Evolutionary conservation across 257 asterid genomes (phyloP), one percentile per base, ranked within the genome.

Genomic region (Gentiana dahurica): DNA sequence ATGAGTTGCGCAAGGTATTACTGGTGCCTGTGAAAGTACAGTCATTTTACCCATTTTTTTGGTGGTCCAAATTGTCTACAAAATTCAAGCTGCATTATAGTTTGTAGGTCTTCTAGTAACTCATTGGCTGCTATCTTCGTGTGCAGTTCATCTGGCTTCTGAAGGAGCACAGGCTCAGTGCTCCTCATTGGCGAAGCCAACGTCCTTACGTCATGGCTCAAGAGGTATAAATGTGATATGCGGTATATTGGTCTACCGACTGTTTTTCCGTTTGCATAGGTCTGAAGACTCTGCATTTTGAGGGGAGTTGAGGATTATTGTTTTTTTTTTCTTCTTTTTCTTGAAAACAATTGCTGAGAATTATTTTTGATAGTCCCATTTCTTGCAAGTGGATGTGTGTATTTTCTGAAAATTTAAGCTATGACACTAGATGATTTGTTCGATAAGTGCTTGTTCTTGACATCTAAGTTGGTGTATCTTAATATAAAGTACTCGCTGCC

Each of bases 101-200:
- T 41, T 41, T 41, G 5, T 41, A 41, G 9, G 9, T 37, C 43
- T 44, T 49, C 7, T 51, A 52, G 68, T 43, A 51, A 39, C 53
- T 39, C 8, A 47, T 59, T 36, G 49, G 50, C n/a, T 62, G 24
- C 36, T 51, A 67, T 72, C 49, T 60, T 59, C 66, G 41, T 53
- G 61, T 60, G 50, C 70, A 92, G 99, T 83, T 92, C 70, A 53
- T 92, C 75, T 76, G 77, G 83, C 80, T 75, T 67, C 84, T 82
- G 66, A 88, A 84, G 84, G 99, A 92, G 73, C 97, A 80, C 61
- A 80, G 91, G 77, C 84, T 85, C 49, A 74, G 82, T 60, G 60
- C 59, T 59, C 95, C 97, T 44, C 91, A 81, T 70, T 92, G 99
- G 99, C 78, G 99, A 67, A 78, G 62, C 68, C 89, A 83, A 56